Evolutionary conservation across 352 stramenopile genomes (phyloP), one percentile per base, ranked within the genome.

Genomic region (Globisporangium echinulatum): DNA sequence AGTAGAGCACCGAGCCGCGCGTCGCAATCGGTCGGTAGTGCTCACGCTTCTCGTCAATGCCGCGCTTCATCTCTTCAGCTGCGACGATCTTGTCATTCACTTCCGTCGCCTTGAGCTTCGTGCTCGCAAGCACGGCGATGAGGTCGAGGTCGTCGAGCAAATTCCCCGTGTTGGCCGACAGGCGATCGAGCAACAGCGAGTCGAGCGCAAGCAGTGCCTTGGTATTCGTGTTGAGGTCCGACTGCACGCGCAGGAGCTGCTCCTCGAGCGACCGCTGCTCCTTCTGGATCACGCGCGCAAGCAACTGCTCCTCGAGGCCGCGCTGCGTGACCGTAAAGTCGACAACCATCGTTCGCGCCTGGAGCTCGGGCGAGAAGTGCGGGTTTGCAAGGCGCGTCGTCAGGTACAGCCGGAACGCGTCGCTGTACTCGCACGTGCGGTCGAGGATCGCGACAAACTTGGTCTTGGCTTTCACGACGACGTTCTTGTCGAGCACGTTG

Each of bases 271-370:
- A 91, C 42, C 76, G 84, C 56, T 97, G 89, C 56, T 98, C 90
- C 58, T 96, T 90, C 54, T 92, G 84, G 56, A 97, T 97, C 17
- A 97, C 88, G n/a, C 86, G 72, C 10, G 85, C 90, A 1, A 97
- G 69, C 5, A 97, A 67, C 59, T 97, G 91, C 63, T 97, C 91
- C 56, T 97, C 90, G 1, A 97, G 65, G 4, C 90, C 91, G 52
- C 85, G 81, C 64, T 94, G 81, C 15, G 90, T 97, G 15, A 97
- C 90, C 0, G 89, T 97, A 61, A 97, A 97, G 59, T 97, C 88
- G 11, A 97, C 80, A 15, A 90, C 69, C 59, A 85, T 75, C 13
- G 77, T 79, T 0, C 78, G 74, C 6, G 77, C 79, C 38, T 92
- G 79, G 2, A 92, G 51, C 57, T 92, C 83, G 1, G 83, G 83